Percentiles rank a stretch among this genome's conserved stretches.
phyloP scores from a whole-genome alignment of 352 stramenopile species.

The Phytophthora capsici region DNA sequence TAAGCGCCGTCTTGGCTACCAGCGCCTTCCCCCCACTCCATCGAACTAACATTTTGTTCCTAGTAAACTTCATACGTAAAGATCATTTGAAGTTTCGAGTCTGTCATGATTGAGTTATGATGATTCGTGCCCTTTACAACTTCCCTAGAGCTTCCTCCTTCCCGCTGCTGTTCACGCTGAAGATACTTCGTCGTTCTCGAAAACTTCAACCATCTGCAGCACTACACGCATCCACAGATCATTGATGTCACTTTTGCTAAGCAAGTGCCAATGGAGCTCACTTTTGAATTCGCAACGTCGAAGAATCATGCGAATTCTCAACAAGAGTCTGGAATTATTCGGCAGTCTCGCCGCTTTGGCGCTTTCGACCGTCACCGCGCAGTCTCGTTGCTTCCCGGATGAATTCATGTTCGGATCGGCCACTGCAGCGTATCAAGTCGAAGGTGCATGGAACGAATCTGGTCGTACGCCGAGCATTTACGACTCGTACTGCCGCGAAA shows the following conservation, averaged over 20 bases:
- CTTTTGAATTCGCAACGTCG: conserved; percentile 16
- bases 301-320: conserved; percentile 15
- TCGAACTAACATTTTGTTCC: conserved; percentile 3
- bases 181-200: neutral
- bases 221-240: conserved; percentile 24
- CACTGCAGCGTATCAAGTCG: conserved; percentile 91
- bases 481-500: conserved; percentile 85
- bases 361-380: conserved; percentile 1
- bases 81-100: too few relatives aligned
- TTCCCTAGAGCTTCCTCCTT: too few relatives aligned
- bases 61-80: too few relatives aligned
- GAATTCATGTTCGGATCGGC: conserved; percentile 85
- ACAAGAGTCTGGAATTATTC: conserved; percentile 7
- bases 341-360: conserved; percentile 6
- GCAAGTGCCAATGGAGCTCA: conserved; percentile 5
- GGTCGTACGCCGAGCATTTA: conserved; percentile 88
- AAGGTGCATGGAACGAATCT: conserved; percentile 82
- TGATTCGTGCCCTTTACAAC: too few relatives aligned
- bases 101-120: too few relatives aligned
- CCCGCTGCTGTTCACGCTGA: neutral
- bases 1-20: conserved; percentile 22
- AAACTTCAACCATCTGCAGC: conserved; percentile 10
- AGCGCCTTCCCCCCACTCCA: conserved; percentile 3
- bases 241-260: conserved; percentile 21
- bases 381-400: conserved; percentile 45